phyloP scores from a whole-genome alignment of 2,329 filamentous ascomycete species.

The Ustulina deusta region DNA sequence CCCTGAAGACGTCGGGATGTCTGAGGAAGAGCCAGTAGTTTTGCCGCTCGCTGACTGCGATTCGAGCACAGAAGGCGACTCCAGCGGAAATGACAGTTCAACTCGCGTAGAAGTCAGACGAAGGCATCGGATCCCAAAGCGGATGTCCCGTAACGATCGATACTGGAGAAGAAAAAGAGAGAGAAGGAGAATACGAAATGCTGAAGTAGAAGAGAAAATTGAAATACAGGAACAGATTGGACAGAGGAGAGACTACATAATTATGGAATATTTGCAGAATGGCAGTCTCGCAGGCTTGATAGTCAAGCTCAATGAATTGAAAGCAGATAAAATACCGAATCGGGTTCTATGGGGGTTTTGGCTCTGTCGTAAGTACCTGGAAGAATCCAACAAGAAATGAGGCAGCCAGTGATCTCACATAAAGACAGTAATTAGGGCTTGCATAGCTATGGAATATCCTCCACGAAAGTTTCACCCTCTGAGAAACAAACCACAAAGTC shows the following conservation, averaged over 20 bases:
- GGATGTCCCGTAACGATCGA: background rate
- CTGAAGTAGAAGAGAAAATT: background rate
- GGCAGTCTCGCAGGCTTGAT: conserved; percentile 40
- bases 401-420: background rate
- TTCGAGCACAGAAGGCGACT: conserved; percentile 36
- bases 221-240: background rate
- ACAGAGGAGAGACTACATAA: conserved; percentile 29
- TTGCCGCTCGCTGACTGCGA: conserved; percentile 7
- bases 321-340: conserved; percentile 22
- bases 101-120: background rate
- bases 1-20: conserved; percentile 14
- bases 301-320: conserved; percentile 14
- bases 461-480: conserved; percentile 42
- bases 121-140: conserved; percentile 4
- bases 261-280: conserved; percentile 42
- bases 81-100: conserved; percentile 42
- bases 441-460: conserved; percentile 44
- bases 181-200: background rate
- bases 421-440: conserved; percentile 41
- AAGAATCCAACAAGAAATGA: background rate
- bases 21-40: background rate
- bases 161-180: background rate
- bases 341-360: conserved; percentile 40
- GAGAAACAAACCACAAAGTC: conserved; percentile 18
- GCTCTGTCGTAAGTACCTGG: conserved; percentile 40